Base-by-base conservation (phyloP, 768 basidiomycete genomes). In the Melanogaster broomeanus region DNA sequence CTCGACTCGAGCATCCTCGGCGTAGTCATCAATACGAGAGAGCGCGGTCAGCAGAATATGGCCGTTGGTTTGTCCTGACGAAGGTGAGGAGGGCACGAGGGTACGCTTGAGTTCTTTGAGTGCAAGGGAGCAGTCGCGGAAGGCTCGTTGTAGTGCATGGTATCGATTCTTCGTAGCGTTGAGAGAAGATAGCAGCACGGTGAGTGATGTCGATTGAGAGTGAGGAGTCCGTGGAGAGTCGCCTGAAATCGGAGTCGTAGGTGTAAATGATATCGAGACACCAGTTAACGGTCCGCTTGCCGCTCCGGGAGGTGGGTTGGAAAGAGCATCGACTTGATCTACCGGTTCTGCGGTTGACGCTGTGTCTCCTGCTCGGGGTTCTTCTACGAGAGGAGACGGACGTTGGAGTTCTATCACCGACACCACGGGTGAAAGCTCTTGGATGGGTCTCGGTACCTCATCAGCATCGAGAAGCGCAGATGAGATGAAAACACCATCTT, bases 1-100 rank as follows among this genome's bases (percentile, higher is more conserved):
- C 62, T 93, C 90, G 10, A 93, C 90, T 1, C 88, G 81, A 1
- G 82, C 82, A 56, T 92, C 90, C 63, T 92, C 90, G 5, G 80
- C 80, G 61, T 79, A 88, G 62, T 93, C 88, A 47, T 82, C 76
- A 38, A 93, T 73, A 8, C 90, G 76, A 22, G 81, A 74, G 16
- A 88, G 68, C 6, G 82, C 84, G 0, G 72, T 73, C 18, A 69
- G 52, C 0, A 40, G 44, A 18, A 59, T 33, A 12, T 6, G 25
- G 11, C 44, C 34, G 25, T 46, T 53, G 10, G 34, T 27, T 24
- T 34, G 48, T 1, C 9, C n/a, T 22, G 47, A 15, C 0, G 51
- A 46, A 3, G 55, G 55, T 2, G 53, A 49, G 4, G 55, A 45
- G 2, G 61, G 43, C 7, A 48, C 33, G 10, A 68, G 51, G 6